Conservation (phyloP, 768 basidiomycete species). For the Polyporus arcularius region DNA sequence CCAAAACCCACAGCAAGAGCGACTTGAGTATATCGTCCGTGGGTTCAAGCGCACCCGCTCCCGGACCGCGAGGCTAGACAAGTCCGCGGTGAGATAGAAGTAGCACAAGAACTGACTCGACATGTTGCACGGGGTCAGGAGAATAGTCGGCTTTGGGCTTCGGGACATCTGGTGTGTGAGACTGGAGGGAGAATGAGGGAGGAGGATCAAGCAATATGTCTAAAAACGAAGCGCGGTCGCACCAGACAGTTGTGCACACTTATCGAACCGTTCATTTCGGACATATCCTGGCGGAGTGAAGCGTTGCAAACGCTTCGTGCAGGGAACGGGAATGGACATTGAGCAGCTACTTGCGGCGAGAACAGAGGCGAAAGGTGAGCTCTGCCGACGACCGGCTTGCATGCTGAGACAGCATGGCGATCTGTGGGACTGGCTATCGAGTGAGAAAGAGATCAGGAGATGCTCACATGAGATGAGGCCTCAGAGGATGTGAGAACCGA, state of each 20-base stretch:
- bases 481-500: constrained; percentile 1
- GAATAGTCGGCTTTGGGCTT: not conserved
- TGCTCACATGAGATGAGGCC: not conserved
- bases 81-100: not conserved
- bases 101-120: not conserved
- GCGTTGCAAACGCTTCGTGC: constrained; percentile 3
- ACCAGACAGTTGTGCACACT: constrained; percentile 8
- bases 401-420: not conserved
- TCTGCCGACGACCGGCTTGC: not conserved
- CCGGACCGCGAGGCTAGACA: not conserved
- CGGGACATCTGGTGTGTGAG: constrained; percentile 1
- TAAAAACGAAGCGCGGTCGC: not conserved
- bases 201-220: constrained; percentile 6
- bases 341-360: not conserved
- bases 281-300: not conserved
- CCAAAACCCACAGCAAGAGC: not conserved
- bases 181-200: not conserved
- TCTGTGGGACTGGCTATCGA: not conserved
- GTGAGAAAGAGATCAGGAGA: not conserved
- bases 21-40: not conserved
- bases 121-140: not conserved
- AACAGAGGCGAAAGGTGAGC: not conserved
- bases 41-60: not conserved
- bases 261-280: constrained; percentile 3
- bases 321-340: not conserved